phyloP scores from a whole-genome alignment of 2,329 filamentous ascomycete genomes.

The Pseudocercospora musae region DNA sequence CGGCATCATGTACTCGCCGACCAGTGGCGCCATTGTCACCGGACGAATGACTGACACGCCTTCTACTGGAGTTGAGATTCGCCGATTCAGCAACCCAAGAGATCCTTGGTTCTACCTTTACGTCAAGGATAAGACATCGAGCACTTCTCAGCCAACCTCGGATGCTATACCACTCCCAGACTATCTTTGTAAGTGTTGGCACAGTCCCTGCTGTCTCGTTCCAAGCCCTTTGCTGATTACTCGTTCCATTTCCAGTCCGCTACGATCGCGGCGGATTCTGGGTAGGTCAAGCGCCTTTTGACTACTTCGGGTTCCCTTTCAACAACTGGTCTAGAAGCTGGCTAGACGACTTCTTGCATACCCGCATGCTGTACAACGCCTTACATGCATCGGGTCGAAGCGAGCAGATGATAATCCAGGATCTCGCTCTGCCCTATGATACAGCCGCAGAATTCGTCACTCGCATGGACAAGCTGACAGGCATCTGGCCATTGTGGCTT shows the following conservation, averaged over 20 bases:
- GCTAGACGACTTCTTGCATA: conserved; percentile 62
- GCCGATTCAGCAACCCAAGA: conserved; percentile 41
- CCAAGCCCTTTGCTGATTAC: neutral
- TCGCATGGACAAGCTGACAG: conserved; percentile 40
- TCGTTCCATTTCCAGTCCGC: conserved; percentile 42
- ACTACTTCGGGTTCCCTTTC: conserved; percentile 64
- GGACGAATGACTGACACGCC: conserved; percentile 41
- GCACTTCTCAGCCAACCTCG: conserved; percentile 39
- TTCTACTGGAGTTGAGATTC: conserved; percentile 15
- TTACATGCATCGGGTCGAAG: conserved; percentile 60
- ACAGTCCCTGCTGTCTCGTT: no score
- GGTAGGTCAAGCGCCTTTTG: conserved; percentile 61
- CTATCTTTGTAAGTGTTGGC: conserved; percentile 55
- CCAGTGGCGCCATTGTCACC: conserved; percentile 44
- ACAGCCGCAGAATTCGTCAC: conserved; percentile 45
- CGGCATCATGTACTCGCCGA: conserved; percentile 48
- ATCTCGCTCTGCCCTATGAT: conserved; percentile 51
- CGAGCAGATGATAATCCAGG: conserved; percentile 62
- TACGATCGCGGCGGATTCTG: conserved; percentile 70
- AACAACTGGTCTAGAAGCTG: conserved; percentile 60
- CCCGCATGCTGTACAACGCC: conserved; percentile 63
- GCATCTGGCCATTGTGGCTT: conserved; percentile 49
- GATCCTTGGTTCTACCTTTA: conserved; percentile 55
- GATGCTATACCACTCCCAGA: conserved; percentile 62
- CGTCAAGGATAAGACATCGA: conserved; percentile 37